Evolutionary conservation across 2,329 filamentous ascomycete genomes (phyloP), one percentile per base, ranked within the genome.

Genomic region (Amesomyces nigricolor): DNA sequence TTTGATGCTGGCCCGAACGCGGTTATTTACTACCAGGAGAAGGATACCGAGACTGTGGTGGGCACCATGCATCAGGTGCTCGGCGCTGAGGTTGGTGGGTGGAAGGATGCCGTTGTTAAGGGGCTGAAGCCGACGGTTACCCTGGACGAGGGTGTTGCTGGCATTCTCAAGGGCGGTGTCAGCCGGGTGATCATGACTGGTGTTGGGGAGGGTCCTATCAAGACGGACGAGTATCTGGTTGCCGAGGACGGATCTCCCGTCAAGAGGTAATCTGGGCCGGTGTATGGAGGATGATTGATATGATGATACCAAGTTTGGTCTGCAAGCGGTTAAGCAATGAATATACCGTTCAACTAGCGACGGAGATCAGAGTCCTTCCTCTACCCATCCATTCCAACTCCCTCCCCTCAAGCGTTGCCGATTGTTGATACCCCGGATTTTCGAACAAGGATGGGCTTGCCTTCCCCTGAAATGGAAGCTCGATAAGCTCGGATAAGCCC

Each of bases 1-100:
- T 99, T 97, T 67, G 94, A 99, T 68, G 94, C 94, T 0, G 94
- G 94, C 51, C 94, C 94, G 53, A 99, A 99, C 73, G 91, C 91
- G 40, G 95, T 99, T 49, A 84, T 99, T 49, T 99, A 99, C 78
- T 97, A 95, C 68, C 81, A 91, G 40, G 88, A 91, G 68, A 79
- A 91, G 76, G 82, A 95, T 63, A 80, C 85, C 60, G 78, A 80
- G 42, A 72, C 79, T 3, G 86, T 97, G 3, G 82, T 91, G 0
- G 91, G 91, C 8, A 81, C 85, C 0, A 88, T 99, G 72, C 88
- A 89, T 74, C 74, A 75, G 39, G 76, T 88, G 16, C 69, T 92
- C 22, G 76, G 40, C 6, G 75, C 76, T 29, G 60, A 57, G 3
- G 78, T 86, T n/a, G 78, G 81, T 8, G 89, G 89, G 39, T 97